Evolutionary conservation across 345 rosid species (phyloP).

Genomic region (Clarkia xantiana): DNA sequence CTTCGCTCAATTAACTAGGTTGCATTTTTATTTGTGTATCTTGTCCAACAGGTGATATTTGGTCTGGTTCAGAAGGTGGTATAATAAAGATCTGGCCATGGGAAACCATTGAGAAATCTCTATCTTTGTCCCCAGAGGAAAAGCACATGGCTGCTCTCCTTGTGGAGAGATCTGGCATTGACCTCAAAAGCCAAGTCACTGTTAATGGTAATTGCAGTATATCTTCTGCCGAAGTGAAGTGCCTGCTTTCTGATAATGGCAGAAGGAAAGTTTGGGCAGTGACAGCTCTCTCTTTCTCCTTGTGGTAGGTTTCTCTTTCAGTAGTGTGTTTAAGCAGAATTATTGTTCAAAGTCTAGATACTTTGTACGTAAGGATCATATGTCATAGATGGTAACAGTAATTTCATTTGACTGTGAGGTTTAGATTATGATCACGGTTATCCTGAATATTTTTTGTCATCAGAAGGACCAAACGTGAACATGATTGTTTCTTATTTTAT

Average conservation of each 20-base stretch:
- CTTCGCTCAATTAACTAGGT: too few species aligned
- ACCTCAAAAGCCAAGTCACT: slow-evolving; percentile 96
- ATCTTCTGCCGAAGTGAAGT: slow-evolving; percentile 80
- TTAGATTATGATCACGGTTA: too few species aligned
- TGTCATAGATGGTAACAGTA: too few species aligned
- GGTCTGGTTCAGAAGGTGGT: slow-evolving; percentile 94
- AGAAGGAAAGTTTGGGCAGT: slow-evolving; percentile 85
- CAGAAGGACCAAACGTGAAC: too few species aligned
- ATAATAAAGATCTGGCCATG: slow-evolving; percentile 80
- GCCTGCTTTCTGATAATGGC: slow-evolving; percentile 54
- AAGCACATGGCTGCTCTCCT: slow-evolving; percentile 92
- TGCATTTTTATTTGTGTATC: background rate
- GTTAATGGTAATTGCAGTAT: slow-evolving; percentile 62
- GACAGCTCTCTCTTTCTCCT: slow-evolving; percentile 60
- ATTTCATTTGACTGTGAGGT: too few species aligned
- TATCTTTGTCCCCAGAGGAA: slow-evolving; percentile 70
- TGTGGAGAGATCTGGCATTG: slow-evolving; percentile 82
- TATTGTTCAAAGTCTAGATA: too few species aligned
- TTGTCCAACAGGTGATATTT: slow-evolving; percentile 55
- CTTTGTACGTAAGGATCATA: too few species aligned
- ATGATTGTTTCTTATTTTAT: too few species aligned
- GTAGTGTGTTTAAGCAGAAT: background rate
- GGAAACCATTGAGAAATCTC: slow-evolving; percentile 92
- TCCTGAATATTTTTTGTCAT: too few species aligned
- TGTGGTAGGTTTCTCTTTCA: slow-evolving; percentile 41